Conservation (phyloP, 805 yeast genomes). For the Candida saitoana region DNA sequence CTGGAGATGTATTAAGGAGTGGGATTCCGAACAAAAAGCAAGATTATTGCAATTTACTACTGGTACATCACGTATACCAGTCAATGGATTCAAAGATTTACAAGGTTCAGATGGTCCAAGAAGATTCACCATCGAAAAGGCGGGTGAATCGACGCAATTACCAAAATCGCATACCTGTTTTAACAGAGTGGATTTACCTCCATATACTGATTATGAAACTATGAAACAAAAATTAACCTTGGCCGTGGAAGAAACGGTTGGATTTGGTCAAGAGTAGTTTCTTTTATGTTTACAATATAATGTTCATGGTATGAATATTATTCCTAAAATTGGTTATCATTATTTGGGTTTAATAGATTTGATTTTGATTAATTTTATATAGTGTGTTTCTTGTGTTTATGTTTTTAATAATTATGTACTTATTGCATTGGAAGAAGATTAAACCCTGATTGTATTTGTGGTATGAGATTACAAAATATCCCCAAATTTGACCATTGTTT, state of each 20-base stretch:
- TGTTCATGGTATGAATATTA: neutral
- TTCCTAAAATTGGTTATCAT: neutral
- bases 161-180: slow-evolving; percentile 99
- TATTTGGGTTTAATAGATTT: neutral
- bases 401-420: neutral
- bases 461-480: too few relatives aligned
- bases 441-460: too few relatives aligned
- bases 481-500: too few relatives aligned
- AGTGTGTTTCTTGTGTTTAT: neutral
- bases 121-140: slow-evolving; percentile 96
- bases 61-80: slow-evolving; percentile 98
- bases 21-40: slow-evolving; percentile 97
- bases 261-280: slow-evolving; percentile 89
- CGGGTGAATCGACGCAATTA: slow-evolving; percentile 87
- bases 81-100: slow-evolving; percentile 95
- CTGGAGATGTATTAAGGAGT: slow-evolving; percentile 88
- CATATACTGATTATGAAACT: slow-evolving; percentile 77
- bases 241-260: slow-evolving; percentile 98
- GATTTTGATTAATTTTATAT: neutral
- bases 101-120: slow-evolving; percentile 99
- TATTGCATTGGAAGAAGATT: neutral
- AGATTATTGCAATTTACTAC: slow-evolving; percentile 95
- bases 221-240: slow-evolving; percentile 85
- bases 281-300: neutral
- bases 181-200: slow-evolving; percentile 97